These are phyloP conservation scores for Trichoderma atrobrunneum DNA, from an alignment of 2,329 filamentous ascomycete genomes.

Conservation along the genomic window DNA sequence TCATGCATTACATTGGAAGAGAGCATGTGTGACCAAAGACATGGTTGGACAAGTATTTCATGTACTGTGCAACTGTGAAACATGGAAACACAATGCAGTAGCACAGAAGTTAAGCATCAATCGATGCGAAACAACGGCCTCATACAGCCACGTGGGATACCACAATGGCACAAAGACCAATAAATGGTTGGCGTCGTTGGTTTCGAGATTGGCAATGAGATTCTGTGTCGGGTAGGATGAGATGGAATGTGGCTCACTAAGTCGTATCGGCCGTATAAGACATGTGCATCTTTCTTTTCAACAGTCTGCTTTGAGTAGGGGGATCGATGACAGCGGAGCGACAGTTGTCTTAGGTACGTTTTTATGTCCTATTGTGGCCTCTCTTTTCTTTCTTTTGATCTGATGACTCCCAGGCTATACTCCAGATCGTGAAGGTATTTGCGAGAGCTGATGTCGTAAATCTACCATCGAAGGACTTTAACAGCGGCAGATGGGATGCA, in stretches of 20 bases:
- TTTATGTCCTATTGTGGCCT: neutral
- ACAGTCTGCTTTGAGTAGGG: neutral
- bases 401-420: neutral
- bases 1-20: neutral
- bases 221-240: neutral
- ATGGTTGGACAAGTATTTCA: neutral
- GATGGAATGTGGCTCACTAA: neutral
- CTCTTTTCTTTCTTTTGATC: neutral
- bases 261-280: neutral
- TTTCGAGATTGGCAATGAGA: neutral
- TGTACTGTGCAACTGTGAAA: neutral
- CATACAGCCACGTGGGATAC: neutral
- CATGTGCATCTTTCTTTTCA: neutral
- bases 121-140: neutral
- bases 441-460: neutral
- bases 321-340: neutral
- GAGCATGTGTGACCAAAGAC: neutral
- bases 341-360: neutral
- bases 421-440: neutral
- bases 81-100: neutral
- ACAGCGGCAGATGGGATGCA: neutral
- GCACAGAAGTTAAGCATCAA: neutral
- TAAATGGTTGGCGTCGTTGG: neutral
- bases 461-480: neutral
- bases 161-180: neutral